Evolutionary conservation across 371 early-diverging fungal species (phyloP).

Genomic region (Mortierella sp.): DNA sequence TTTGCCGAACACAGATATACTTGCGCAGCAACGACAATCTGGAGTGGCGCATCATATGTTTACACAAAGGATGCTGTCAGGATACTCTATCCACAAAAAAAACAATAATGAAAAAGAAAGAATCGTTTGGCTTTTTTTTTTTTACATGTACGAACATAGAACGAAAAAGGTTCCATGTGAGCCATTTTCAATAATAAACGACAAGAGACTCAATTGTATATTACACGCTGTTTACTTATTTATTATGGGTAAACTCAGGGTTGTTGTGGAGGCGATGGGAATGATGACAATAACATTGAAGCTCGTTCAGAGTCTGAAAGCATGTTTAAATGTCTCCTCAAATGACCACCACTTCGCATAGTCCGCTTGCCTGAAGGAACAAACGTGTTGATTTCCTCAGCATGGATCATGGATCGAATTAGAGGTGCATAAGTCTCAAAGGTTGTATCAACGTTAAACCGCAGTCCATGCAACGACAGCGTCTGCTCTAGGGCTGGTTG

Average conservation of each 20-base stretch:
- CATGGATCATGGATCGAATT: conserved; percentile 35
- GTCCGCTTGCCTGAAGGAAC: conserved; percentile 46
- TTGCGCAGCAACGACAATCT: conserved; percentile 86
- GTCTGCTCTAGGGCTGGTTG: conserved; percentile 42
- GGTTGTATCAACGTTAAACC: conserved; percentile 27
- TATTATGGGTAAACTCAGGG: not conserved
- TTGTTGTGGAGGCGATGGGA: not conserved
- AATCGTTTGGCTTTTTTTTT: too few relatives aligned
- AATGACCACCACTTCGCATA: conserved; percentile 51
- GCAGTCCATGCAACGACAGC: conserved; percentile 32
- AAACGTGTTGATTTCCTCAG: conserved; percentile 26
- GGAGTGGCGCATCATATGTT: conserved; percentile 85
- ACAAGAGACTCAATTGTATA: conserved; percentile 1
- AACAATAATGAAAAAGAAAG: conserved; percentile 4
- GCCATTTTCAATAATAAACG: not conserved
- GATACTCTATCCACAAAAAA: conserved; percentile 60
- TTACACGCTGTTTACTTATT: not conserved
- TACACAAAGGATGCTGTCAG: conserved; percentile 82
- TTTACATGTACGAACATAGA: not conserved
- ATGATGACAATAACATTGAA: conserved; percentile 19
- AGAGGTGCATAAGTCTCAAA: conserved; percentile 36
- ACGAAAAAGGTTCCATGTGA: not conserved
- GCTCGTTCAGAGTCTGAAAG: conserved; percentile 29
- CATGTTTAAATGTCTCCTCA: conserved; percentile 29
- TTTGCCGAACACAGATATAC: conserved; percentile 60